These are phyloP conservation scores for Gossypium mustelinum DNA, from an alignment of 345 rosid species.

Conservation along the genomic window DNA sequence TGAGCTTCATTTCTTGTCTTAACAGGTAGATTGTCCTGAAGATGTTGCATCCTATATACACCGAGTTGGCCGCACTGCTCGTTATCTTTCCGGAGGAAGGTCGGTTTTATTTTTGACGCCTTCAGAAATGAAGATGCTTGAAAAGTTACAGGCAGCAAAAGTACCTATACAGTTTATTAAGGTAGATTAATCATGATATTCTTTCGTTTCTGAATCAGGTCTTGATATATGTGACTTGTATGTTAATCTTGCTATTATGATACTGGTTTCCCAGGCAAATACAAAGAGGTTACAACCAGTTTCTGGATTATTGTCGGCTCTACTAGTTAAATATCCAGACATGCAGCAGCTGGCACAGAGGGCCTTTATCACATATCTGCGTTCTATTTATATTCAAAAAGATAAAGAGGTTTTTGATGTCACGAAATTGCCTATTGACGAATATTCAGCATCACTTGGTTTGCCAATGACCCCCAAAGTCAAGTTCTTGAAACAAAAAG, in stretches of 20 bases:
- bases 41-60: constrained; percentile 90
- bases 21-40: constrained; percentile 91
- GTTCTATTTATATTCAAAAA: constrained; percentile 72
- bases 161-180: constrained; percentile 65
- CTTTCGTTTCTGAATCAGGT: background rate
- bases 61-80: constrained; percentile 98
- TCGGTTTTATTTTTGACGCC: constrained; percentile 80
- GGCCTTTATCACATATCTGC: constrained; percentile 78
- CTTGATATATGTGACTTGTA: background rate
- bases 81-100: constrained; percentile 65
- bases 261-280: constrained; percentile 52
- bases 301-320: constrained; percentile 55
- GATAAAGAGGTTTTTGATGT: constrained; percentile 92
- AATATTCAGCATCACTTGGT: constrained; percentile 87
- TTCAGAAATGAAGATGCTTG: constrained; percentile 90
- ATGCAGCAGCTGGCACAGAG: constrained; percentile 71
- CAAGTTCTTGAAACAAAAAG: constrained; percentile 54
- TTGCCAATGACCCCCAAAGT: constrained; percentile 81
- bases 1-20: constrained; percentile 12
- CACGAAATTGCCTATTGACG: constrained; percentile 55
- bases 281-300: constrained; percentile 60
- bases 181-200: constrained; percentile 36
- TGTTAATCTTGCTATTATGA: constrained; percentile 14
- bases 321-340: constrained; percentile 67
- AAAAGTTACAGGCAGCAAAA: constrained; percentile 69